Conservation (phyloP, 768 basidiomycete genomes). For the Lentinula lateritia region DNA sequence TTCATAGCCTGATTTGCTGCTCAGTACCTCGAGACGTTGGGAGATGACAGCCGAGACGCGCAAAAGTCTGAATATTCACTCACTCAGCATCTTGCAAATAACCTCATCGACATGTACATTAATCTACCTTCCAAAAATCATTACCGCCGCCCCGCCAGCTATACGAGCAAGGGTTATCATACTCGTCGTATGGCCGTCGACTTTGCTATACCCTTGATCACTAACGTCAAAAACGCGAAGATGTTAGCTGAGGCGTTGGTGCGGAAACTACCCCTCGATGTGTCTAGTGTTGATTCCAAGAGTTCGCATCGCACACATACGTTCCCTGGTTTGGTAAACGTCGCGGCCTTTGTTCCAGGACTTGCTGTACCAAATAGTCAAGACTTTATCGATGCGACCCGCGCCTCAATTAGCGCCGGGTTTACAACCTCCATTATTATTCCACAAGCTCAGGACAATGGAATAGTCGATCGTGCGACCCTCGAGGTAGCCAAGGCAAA, state of each 20-base stretch:
- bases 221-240: conserved; percentile 98
- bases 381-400: conserved; percentile 63
- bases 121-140: conserved; percentile 98
- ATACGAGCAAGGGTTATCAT: conserved; percentile 93
- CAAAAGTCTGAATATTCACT: conserved; percentile 98
- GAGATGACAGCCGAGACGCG: conserved; percentile 63
- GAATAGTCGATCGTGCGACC: conserved; percentile 61
- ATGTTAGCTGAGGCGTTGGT: conserved; percentile 90
- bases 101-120: conserved; percentile 99
- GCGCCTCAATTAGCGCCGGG: conserved; percentile 83
- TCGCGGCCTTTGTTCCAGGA: conserved; percentile 80
- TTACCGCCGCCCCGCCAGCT: conserved; percentile 94
- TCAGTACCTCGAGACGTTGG: conserved; percentile 86
- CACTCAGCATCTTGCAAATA: conserved; percentile 93
- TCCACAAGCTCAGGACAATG: conserved; percentile 57
- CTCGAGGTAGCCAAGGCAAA: conserved; percentile 69
- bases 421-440: conserved; percentile 83
- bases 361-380: conserved; percentile 47
- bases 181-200: conserved; percentile 99
- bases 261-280: conserved; percentile 84
- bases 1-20: background rate
- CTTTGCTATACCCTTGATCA: conserved; percentile 94
- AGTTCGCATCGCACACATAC: conserved; percentile 85
- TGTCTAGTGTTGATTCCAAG: conserved; percentile 90
- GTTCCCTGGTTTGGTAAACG: conserved; percentile 89